phyloP scores from a whole-genome alignment of 169 alveolate genomes.

The Eimeria sp. region DNA sequence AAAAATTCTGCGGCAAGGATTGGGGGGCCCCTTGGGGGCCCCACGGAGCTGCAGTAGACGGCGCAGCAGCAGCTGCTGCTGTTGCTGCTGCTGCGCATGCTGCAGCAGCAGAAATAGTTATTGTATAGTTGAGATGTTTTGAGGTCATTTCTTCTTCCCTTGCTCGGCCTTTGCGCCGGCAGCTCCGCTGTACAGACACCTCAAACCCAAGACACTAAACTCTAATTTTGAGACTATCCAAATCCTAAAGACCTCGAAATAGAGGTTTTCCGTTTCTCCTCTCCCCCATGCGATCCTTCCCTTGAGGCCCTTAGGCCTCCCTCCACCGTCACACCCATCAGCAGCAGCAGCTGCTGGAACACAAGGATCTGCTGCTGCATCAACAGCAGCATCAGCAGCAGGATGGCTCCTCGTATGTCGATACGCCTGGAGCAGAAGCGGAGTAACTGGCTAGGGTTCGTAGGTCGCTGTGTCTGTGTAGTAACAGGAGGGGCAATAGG shows the following conservation, averaged over 20 bases:
- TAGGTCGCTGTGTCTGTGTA: not conserved
- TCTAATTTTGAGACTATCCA: too few relatives aligned
- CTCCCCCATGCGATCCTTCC: too few relatives aligned
- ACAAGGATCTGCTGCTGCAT: not conserved
- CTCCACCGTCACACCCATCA: too few relatives aligned
- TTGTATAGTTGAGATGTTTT: too few relatives aligned
- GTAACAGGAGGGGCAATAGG: not conserved
- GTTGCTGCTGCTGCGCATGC: not conserved
- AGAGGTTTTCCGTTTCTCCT: too few relatives aligned
- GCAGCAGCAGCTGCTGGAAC: not conserved
- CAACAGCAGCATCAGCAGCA: not conserved
- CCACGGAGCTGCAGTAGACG: not conserved
- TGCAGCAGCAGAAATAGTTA: too few relatives aligned
- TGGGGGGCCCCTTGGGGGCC: too few relatives aligned
- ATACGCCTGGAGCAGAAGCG: not conserved
- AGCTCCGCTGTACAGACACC: not conserved
- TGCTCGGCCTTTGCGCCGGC: too few relatives aligned
- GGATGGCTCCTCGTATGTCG: conserved; percentile 4
- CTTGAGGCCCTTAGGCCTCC: too few relatives aligned
- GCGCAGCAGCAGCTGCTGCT: not conserved
- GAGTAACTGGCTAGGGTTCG: not conserved
- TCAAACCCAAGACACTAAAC: not conserved
- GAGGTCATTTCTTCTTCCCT: too few relatives aligned
- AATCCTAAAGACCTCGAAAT: too few relatives aligned
- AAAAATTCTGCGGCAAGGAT: not conserved